Base-by-base conservation (phyloP, 139 green algal species). In the Chlorella sorokiniana region DNA sequence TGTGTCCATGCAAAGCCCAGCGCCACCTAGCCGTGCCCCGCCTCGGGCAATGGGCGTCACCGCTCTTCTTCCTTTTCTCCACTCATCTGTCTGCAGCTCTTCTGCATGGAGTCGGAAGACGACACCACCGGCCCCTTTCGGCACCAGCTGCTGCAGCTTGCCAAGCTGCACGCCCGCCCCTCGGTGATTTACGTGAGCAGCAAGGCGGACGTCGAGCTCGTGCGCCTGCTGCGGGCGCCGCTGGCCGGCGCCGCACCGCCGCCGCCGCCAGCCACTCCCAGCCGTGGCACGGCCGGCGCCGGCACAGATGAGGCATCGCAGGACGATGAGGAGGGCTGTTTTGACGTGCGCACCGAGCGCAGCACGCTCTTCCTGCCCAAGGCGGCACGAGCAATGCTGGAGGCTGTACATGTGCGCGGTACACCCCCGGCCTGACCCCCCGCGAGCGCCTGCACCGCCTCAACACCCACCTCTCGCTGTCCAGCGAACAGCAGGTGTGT, bases 91-190 rank as follows among this genome's bases (percentile, higher is more conserved):
- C n/a, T 37, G 79, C 80, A 89, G 85, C 37, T 88, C 27, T 77
- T 42, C 20, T 72, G 70, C 54, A 45, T 87, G 54, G 84, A 90
- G 54, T 69, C 80, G 11, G 48, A 82, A 9, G 86, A 90, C 25
- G 76, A 86, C 22, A 51, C 52, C 29, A 37, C 56, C 1, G 84
- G 83, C 1, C 81, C 81, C 25, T 85, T 86, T 42, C 78, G 44
- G 25, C 76, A 89, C 38, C 85, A 92, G 79, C 71, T 91, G 67
- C 85, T 96, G 4, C 87, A 93, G 63, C 78, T 92, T 9, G 80
- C 88, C 37, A 94, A 93, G 85, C 74, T 95, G 27, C 91, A 94
- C 11, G 31, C 78, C 0, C 45, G 63, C 23, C 91, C 91, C 7
- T 38, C 64, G 6, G 67, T 91, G 4, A 88, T 95, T 23, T 88